Percentiles rank a stretch among this genome's conserved stretches.
phyloP scores from a whole-genome alignment of 495 filamentous ascomycete genomes.

The Aspergillus nidulans region DNA sequence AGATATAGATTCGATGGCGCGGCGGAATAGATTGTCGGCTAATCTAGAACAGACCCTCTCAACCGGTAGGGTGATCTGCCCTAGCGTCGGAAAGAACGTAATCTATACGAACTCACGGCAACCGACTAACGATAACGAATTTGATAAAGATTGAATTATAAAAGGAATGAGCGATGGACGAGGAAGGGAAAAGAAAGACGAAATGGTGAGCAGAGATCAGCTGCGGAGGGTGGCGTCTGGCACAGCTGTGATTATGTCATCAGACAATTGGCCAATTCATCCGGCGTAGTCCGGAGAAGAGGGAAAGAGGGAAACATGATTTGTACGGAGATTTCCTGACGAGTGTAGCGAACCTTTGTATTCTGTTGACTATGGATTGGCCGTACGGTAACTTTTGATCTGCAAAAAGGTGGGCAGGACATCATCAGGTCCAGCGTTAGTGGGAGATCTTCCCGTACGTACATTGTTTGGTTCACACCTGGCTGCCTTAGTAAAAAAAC shows the following conservation, averaged over 20 bases:
- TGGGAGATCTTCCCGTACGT: conserved; percentile 4
- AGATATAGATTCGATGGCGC: conserved; percentile 7
- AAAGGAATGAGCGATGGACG: conserved; percentile 8
- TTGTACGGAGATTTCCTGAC: neutral
- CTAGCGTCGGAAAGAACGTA: neutral
- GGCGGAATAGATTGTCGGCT: conserved; percentile 15
- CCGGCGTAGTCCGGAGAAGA: neutral
- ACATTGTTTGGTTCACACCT: neutral
- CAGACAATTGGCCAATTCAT: neutral
- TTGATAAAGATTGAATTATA: neutral
- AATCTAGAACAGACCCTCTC: conserved; percentile 18
- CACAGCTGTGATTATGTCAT: conserved; percentile 20
- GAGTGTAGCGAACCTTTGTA: neutral
- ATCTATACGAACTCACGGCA: neutral
- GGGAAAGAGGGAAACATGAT: neutral
- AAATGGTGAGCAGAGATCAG: conserved; percentile 10
- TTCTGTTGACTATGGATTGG: neutral
- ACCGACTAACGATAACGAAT: conserved; percentile 9
- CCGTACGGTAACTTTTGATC: neutral
- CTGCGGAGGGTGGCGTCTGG: conserved; percentile 9
- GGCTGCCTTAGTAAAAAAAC: neutral
- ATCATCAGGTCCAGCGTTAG: neutral
- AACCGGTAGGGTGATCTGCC: conserved; percentile 14
- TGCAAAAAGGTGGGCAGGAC: neutral
- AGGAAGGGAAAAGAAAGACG: conserved; percentile 9